Base-by-base conservation (phyloP, 2,329 filamentous ascomycete genomes). In the Sodiomyces alkalinus region DNA sequence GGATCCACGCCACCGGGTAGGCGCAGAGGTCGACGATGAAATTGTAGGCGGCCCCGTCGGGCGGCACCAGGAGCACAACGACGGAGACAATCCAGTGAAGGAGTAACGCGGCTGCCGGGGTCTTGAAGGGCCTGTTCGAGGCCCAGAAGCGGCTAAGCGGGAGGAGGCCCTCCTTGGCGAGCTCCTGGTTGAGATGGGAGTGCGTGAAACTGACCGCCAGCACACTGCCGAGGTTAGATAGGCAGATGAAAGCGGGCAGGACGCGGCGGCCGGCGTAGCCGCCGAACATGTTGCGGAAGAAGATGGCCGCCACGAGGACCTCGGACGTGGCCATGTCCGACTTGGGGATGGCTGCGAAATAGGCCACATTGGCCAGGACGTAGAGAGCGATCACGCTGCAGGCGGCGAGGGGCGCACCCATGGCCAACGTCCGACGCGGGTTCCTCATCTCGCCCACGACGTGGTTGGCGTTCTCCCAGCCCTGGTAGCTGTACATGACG, bases 81-180 rank as follows among this genome's bases (percentile, higher is more conserved):
- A 75, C 56, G 0, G 72, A 75, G 3, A 78, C 60, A 11, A 74
- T 41, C 64, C 70, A 80, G 45, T 80, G 74, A 13, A 79, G 57
- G 39, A 79, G 68, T 7, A 74, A 50, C 46, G 62, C 52, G 6
- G 69, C 55, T n/a, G 68, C 61, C 0, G 75, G 76, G 0, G 76
- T 64, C 31, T 74, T 70, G 35, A 73, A 76, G 0, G 76, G 77
- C 48, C 64, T 68, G 41, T 73, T 75, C 4, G 72, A 78, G 0
- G 75, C 75, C 69, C 71, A 80, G 44, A 81, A 67, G 3, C 60
- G 58, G 34, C 68, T 71, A 30, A 64, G 76, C 0, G 77, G 77
- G 10, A 81, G 42, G 5, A 81, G 53, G 0, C 74, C 74, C 41
- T 82, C 76, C 41, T 77, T 78, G 1, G 69, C 77, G 24, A 81